These are phyloP conservation scores for Gloeostereum incarnatum DNA, from an alignment of 768 basidiomycete genomes.

Conservation along the genomic window DNA sequence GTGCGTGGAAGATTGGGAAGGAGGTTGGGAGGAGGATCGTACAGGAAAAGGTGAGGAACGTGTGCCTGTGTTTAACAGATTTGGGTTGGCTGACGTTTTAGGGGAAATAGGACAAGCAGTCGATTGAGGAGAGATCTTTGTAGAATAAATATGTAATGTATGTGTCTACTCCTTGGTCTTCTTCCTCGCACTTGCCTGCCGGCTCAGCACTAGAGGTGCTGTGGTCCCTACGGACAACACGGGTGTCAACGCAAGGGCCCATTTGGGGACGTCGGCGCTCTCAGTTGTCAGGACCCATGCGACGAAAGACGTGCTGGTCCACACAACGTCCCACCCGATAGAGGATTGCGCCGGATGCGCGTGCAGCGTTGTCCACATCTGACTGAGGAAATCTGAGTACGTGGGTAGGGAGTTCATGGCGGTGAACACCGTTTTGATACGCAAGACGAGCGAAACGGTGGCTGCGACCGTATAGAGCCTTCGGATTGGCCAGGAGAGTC, in stretches of 20 bases:
- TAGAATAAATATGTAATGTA: too few relatives aligned
- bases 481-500: slow-evolving; percentile 14
- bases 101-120: too few relatives aligned
- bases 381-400: slow-evolving; percentile 12
- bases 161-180: too few relatives aligned
- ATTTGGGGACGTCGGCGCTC: neutral
- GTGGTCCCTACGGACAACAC: neutral
- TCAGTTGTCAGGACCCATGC: slow-evolving; percentile 21
- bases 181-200: neutral
- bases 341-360: slow-evolving; percentile 54
- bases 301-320: slow-evolving; percentile 36
- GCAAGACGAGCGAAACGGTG: slow-evolving; percentile 21
- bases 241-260: neutral
- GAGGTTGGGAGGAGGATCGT: slow-evolving; percentile 58
- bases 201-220: neutral
- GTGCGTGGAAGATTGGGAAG: slow-evolving; percentile 63
- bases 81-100: too few relatives aligned
- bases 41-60: too few relatives aligned
- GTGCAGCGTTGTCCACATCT: slow-evolving; percentile 28
- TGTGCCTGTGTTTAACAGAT: too few relatives aligned
- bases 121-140: too few relatives aligned
- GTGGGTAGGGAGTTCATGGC: slow-evolving; percentile 15
- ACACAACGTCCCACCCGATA: slow-evolving; percentile 58
- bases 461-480: slow-evolving; percentile 29
- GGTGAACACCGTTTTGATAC: slow-evolving; percentile 19